phyloP scores from a whole-genome alignment of 768 basidiomycete genomes.

The Galerina sulciceps region DNA sequence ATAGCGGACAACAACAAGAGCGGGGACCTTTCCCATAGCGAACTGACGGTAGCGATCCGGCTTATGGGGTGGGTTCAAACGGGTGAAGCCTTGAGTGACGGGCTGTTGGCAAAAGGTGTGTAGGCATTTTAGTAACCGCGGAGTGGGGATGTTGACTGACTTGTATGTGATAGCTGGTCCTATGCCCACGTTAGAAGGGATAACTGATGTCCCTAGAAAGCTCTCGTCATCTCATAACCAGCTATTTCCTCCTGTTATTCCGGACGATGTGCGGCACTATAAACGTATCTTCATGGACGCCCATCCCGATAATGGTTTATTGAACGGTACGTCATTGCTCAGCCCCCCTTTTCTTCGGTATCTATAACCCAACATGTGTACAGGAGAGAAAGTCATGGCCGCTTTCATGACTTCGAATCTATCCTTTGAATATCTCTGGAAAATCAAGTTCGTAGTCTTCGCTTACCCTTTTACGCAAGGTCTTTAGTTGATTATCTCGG shows the following conservation, averaged over 20 bases:
- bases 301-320: constrained; percentile 54
- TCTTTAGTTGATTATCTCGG: background rate
- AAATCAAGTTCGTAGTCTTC: constrained; percentile 55
- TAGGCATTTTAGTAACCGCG: constrained; percentile 5
- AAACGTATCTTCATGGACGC: constrained; percentile 53
- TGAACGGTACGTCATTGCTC: constrained; percentile 46
- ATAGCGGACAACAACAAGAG: constrained; percentile 63
- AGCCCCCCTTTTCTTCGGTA: background rate
- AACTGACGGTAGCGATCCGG: constrained; percentile 61
- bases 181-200: constrained; percentile 39
- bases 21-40: constrained; percentile 56
- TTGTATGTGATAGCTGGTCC: constrained; percentile 52
- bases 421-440: constrained; percentile 58
- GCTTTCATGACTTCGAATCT: constrained; percentile 68
- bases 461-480: background rate
- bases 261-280: constrained; percentile 59
- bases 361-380: background rate
- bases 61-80: constrained; percentile 71
- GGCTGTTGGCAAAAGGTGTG: constrained; percentile 51
- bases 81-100: constrained; percentile 43
- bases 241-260: constrained; percentile 48
- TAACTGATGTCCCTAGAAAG: constrained; percentile 21
- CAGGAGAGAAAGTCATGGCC: constrained; percentile 63
- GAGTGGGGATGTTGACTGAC: background rate
- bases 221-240: constrained; percentile 27